Base-by-base conservation (phyloP, 169 alveolate genomes). In the Eimeria brunetti region DNA sequence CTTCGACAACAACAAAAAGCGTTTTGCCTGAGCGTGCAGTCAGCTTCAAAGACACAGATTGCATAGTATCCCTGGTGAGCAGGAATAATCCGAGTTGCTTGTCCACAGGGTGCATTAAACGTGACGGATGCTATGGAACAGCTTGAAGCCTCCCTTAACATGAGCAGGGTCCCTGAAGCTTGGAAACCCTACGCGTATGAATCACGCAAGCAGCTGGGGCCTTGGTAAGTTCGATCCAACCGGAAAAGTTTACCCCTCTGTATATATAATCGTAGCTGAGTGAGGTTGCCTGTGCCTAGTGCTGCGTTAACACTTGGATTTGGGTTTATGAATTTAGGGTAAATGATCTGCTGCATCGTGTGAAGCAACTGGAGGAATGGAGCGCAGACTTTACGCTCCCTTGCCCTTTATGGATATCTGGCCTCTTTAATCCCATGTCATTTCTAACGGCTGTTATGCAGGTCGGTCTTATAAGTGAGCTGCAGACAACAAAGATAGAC, bases 371-470 rank as follows among this genome's bases (percentile, higher is more conserved):
- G 88, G 97, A 96, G 78, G 97, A 67, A 53, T 98, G 99, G 99
- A 95, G 98, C 30, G 78, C 97, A 30, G 99, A 98, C 62, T 89
- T 98, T 86, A 95, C 88, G 38, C 97, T 98, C 3, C 99, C 99
- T 27, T 96, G 96, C 88, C 96, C 98, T 3, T 96, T 97, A 81
- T 96, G 98, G 97, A 96, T 97, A 41, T 58, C 96, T 22, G 99
- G 99, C 76, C 98, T 99, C 73, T 99, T 98, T 97, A 99, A 99
- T 95, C 99, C 99, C 58, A 99, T 98, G 99, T 98, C 99, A 30
- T 99, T 98, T 95, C 96, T 99, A 75, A 99, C 99, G 14, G 99
- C 99, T 53, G 98, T 99, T 89, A 98, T 97, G 98, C 99, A 99
- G 96, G 95, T 90, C 3, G 41, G 95, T 58, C 67, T 33, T 20